Evolutionary conservation across 2,329 filamentous ascomycete species (phyloP).

Genomic region (Beauveria sp.): DNA sequence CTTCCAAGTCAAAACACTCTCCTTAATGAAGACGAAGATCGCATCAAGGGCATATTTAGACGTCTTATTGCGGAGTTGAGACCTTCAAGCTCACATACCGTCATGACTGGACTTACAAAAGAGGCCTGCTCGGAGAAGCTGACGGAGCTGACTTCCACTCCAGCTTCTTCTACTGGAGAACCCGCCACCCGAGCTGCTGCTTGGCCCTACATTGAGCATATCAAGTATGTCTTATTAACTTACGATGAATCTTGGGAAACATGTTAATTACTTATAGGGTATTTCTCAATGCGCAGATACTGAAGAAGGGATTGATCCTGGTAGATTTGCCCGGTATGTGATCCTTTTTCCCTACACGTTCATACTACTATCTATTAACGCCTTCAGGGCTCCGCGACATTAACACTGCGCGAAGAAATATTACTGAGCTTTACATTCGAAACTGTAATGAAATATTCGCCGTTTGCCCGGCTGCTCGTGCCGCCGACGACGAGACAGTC

Average conservation of each 20-base stretch:
- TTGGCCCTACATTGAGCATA: constrained; percentile 39
- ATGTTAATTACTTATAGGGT: constrained; percentile 26
- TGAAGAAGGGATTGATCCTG: constrained; percentile 39
- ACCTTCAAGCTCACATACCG: constrained; percentile 11
- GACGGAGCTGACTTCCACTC: constrained; percentile 25
- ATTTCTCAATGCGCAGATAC: constrained; percentile 34
- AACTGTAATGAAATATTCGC: constrained; percentile 40
- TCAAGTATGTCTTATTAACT: constrained; percentile 24
- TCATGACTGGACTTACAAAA: constrained; percentile 13
- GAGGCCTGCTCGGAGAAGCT: constrained; percentile 28
- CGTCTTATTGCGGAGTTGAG: background rate
- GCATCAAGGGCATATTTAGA: constrained; percentile 6
- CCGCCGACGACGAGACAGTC: constrained; percentile 33
- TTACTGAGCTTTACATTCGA: constrained; percentile 37
- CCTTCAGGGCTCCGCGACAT: constrained; percentile 35
- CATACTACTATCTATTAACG: background rate
- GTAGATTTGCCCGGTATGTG: constrained; percentile 39
- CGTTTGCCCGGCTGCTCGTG: constrained; percentile 33
- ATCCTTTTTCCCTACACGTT: background rate
- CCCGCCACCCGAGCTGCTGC: constrained; percentile 13
- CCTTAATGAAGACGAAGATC: constrained; percentile 1
- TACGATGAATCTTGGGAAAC: background rate
- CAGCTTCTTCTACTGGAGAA: constrained; percentile 18
- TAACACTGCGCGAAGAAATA: constrained; percentile 33
- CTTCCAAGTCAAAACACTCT: constrained; percentile 18